Percentiles rank a stretch among this genome's conserved stretches.
These are phyloP conservation scores for Mortierella alpina DNA, from an alignment of 192 early-diverging fungal species.

Conservation along the genomic window DNA sequence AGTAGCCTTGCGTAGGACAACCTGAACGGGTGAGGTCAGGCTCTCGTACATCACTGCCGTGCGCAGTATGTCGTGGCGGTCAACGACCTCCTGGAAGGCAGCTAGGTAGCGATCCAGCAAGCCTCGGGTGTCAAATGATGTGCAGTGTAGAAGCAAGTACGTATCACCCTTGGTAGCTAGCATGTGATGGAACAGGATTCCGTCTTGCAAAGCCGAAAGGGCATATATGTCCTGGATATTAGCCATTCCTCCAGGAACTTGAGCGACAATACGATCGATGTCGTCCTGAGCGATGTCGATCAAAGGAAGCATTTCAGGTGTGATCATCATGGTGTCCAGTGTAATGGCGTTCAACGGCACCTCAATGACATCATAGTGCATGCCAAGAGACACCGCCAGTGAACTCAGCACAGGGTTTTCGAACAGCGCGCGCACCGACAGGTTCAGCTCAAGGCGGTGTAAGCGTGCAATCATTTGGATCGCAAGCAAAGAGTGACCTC, in stretches of 20 bases:
- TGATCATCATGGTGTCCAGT: too few relatives aligned
- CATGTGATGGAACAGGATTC: background rate
- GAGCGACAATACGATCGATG: too few relatives aligned
- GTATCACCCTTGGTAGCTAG: background rate
- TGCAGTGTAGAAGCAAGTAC: background rate
- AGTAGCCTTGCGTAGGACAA: too few relatives aligned
- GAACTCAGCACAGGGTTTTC: background rate
- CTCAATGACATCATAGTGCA: background rate
- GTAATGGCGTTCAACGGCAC: background rate
- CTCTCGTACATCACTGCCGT: background rate
- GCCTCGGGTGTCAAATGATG: background rate
- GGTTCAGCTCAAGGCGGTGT: background rate
- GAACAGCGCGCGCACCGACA: background rate
- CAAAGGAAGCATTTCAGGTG: too few relatives aligned
- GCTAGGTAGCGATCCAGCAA: background rate
- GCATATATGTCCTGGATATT: too few relatives aligned
- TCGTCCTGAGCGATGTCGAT: too few relatives aligned
- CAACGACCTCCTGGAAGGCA: background rate
- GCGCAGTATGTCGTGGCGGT: background rate
- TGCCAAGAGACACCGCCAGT: background rate
- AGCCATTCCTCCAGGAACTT: too few relatives aligned
- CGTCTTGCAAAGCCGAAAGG: background rate
- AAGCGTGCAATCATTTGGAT: background rate
- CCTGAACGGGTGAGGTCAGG: too few relatives aligned
- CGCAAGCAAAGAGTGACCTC: slow-evolving; percentile 10